phyloP scores from a whole-genome alignment of 495 filamentous ascomycete genomes.

The Penicillium egyptiacum region DNA sequence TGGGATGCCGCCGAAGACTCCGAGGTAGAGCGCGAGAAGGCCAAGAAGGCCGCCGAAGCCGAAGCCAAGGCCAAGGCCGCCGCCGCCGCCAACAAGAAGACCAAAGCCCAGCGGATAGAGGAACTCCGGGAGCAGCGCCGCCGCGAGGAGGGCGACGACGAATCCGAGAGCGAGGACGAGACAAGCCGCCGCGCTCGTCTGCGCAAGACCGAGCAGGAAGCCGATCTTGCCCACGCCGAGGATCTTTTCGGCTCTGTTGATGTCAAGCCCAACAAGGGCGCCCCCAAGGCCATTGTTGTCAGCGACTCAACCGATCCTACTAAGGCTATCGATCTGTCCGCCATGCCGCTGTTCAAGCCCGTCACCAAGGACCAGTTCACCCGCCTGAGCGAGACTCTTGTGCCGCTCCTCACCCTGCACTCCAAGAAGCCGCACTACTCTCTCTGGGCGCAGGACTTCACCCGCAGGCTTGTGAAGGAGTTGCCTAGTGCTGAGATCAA shows the following conservation, averaged over 20 bases:
- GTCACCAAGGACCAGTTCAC: constrained; percentile 80
- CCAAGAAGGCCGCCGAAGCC: constrained; percentile 76
- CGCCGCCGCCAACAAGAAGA: constrained; percentile 92
- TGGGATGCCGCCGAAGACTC: constrained; percentile 98
- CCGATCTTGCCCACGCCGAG: constrained; percentile 87
- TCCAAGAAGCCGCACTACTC: constrained; percentile 87
- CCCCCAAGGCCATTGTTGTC: constrained; percentile 60
- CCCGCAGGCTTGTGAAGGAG: constrained; percentile 83
- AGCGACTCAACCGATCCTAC: constrained; percentile 68
- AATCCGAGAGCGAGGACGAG: constrained; percentile 70
- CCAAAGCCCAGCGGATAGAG: constrained; percentile 81
- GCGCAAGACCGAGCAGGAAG: constrained; percentile 75
- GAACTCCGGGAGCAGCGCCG: constrained; percentile 59
- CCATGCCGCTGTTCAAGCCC: constrained; percentile 85
- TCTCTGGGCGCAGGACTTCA: constrained; percentile 86
- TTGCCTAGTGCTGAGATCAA: constrained; percentile 88
- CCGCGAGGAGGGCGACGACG: constrained; percentile 54
- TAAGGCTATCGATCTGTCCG: constrained; percentile 73
- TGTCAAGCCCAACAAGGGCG: constrained; percentile 63
- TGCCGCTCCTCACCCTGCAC: constrained; percentile 70
- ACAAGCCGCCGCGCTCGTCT: constrained; percentile 68
- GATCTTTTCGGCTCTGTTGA: constrained; percentile 85
- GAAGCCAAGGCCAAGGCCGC: constrained; percentile 88
- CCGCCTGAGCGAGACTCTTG: constrained; percentile 68
- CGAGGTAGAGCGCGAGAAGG: constrained; percentile 94